Percentiles rank a stretch among this genome's conserved stretches.
phyloP scores from a whole-genome alignment of 441 rosid species.

The Kokia cookei region DNA sequence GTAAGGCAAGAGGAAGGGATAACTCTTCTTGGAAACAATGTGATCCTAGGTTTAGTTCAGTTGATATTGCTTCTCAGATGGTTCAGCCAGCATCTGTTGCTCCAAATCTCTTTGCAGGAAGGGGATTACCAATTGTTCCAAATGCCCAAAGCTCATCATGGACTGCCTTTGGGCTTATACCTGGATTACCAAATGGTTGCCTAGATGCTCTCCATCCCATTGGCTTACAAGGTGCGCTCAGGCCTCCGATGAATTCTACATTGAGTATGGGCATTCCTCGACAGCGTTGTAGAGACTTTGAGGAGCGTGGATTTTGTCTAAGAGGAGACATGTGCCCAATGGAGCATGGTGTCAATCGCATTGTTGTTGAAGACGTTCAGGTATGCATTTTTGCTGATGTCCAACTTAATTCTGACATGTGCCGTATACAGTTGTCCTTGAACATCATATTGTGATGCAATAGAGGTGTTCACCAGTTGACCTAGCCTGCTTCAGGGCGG shows the following conservation, averaged over 20 bases:
- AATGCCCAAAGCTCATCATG: constrained; percentile 63
- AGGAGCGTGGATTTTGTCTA: constrained; percentile 98
- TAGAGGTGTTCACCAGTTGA: no score
- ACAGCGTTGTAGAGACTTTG: constrained; percentile 94
- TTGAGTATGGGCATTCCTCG: constrained; percentile 72
- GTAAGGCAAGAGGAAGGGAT: constrained; percentile 88
- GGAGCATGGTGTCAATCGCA: constrained; percentile 99
- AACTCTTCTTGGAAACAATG: constrained; percentile 63
- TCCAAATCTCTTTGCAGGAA: constrained; percentile 58
- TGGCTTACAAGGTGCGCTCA: constrained; percentile 66
- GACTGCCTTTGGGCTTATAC: constrained; percentile 80
- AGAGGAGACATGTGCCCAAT: constrained; percentile 99
- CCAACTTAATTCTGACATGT: neutral
- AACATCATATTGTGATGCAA: neutral
- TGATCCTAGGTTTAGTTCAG: constrained; percentile 60
- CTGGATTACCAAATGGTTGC: constrained; percentile 71
- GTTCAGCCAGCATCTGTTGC: constrained; percentile 53
- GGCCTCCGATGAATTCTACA: constrained; percentile 58
- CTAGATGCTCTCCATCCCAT: constrained; percentile 69
- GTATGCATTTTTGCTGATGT: constrained; percentile 26
- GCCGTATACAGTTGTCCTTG: neutral
- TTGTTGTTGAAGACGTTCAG: constrained; percentile 98
- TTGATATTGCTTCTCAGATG: constrained; percentile 75
- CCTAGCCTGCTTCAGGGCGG: no score
- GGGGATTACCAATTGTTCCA: constrained; percentile 66